These are phyloP conservation scores for Globisporangium paddicum DNA, from an alignment of 352 stramenopile genomes.

Conservation along the genomic window DNA sequence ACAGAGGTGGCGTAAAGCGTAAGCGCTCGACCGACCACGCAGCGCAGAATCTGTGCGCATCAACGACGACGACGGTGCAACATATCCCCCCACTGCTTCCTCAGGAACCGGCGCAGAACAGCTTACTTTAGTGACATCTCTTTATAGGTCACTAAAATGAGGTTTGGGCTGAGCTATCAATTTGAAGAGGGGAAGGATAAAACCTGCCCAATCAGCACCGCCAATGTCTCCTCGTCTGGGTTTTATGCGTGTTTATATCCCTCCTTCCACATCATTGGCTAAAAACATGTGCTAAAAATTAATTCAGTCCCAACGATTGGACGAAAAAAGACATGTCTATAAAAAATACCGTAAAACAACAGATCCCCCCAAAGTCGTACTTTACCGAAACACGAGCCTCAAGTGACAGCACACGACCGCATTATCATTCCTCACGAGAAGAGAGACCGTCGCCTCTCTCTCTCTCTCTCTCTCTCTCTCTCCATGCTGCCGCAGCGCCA, in stretches of 20 bases:
- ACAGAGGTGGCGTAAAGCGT: not conserved
- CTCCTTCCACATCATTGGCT: not conserved
- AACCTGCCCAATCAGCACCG: not conserved
- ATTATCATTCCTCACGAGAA: conserved; percentile 1
- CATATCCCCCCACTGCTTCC: not conserved
- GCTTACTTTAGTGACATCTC: not conserved
- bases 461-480: not conserved
- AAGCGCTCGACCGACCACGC: not conserved
- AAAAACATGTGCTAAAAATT: not conserved
- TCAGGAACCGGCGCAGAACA: not conserved
- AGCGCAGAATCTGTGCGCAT: not conserved
- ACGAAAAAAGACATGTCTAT: not conserved
- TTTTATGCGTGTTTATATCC: conserved; percentile 4
- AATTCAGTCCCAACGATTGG: not conserved
- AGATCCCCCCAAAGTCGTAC: not conserved
- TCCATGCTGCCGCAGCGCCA: conserved; percentile 55
- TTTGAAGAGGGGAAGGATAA: conserved; percentile 1
- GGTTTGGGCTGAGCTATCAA: not conserved
- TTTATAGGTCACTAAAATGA: not conserved
- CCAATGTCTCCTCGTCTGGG: not conserved
- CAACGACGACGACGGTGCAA: not conserved
- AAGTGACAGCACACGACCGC: not conserved
- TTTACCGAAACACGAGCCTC: not conserved
- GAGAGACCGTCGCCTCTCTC: not conserved
- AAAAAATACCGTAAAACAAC: too few species aligned